These are phyloP conservation scores for Luffa aegyptiaca DNA, from an alignment of 306 rosid genomes.

Conservation along the genomic window DNA sequence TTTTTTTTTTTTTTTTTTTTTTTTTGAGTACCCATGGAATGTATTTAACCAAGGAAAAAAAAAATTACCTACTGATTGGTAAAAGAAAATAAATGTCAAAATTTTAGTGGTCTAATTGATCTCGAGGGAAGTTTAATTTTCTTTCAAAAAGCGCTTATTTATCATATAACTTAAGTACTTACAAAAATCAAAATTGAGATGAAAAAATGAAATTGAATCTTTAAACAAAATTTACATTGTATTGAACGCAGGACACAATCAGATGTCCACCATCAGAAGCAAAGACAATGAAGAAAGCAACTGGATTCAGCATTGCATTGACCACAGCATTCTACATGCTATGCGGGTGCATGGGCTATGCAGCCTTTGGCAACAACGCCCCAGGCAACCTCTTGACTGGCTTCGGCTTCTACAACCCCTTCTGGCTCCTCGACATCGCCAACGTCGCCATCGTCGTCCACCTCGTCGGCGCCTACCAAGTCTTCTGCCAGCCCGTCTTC, in stretches of 20 bases:
- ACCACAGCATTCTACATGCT: conserved; percentile 58
- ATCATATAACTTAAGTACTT: too few species aligned
- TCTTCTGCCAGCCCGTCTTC: conserved; percentile 10
- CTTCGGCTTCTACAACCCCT: conserved; percentile 32
- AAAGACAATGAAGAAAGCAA: conserved; percentile 38
- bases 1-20: too few species aligned
- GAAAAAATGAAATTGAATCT: too few species aligned
- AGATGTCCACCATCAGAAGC: conserved; percentile 10
- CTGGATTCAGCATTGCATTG: conserved; percentile 29
- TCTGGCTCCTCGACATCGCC: conserved; percentile 66
- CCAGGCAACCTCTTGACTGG: conserved; percentile 74
- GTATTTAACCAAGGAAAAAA: too few species aligned
- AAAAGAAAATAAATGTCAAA: too few species aligned
- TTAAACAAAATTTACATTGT: background rate
- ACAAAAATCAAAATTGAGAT: too few species aligned
- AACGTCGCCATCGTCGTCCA: conserved; percentile 62
- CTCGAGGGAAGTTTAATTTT: too few species aligned
- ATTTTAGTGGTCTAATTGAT: too few species aligned
- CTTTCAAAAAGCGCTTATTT: too few species aligned
- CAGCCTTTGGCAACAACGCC: conserved; percentile 61
- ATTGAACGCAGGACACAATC: background rate
- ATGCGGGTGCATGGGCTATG: conserved; percentile 66
- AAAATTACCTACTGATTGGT: too few species aligned
- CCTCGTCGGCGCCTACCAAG: conserved; percentile 85
- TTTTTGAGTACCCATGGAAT: too few species aligned